Conservation (phyloP, 192 early-diverging fungal species). For the Rhizophagus sp. region DNA sequence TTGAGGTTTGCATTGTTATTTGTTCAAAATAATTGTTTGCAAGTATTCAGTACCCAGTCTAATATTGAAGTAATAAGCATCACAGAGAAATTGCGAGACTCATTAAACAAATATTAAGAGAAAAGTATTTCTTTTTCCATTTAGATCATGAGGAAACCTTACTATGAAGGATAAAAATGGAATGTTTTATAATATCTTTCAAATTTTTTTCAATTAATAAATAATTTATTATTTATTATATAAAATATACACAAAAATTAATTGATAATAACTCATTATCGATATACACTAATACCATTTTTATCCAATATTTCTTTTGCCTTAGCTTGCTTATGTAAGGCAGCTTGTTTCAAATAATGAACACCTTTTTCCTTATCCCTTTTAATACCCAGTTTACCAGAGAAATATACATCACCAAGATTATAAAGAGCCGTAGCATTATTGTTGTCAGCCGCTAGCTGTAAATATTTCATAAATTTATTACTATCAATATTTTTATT, state of each 20-base stretch:
- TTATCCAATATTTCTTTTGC: conserved; percentile 39
- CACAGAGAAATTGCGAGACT: too few relatives aligned
- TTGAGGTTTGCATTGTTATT: too few relatives aligned
- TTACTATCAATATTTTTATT: background rate
- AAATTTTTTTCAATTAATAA: too few relatives aligned
- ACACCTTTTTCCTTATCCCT: background rate
- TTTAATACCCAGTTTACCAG: conserved; percentile 3
- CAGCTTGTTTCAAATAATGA: background rate
- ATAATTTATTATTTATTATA: too few relatives aligned
- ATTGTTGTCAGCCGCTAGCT: background rate
- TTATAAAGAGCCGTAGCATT: background rate
- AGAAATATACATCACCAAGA: background rate
- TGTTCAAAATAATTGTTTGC: too few relatives aligned
- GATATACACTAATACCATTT: background rate
- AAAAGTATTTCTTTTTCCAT: too few relatives aligned
- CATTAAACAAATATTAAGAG: too few relatives aligned
- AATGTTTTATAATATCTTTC: too few relatives aligned
- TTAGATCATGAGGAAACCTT: background rate
- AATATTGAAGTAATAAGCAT: too few relatives aligned
- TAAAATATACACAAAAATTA: background rate
- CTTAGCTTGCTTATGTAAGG: background rate
- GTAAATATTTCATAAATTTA: background rate
- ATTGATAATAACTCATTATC: background rate
- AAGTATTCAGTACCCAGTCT: too few relatives aligned
- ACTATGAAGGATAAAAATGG: too few relatives aligned